Evolutionary conservation across 495 filamentous ascomycete species (phyloP).

Genomic region (Neurospora cerealis): DNA sequence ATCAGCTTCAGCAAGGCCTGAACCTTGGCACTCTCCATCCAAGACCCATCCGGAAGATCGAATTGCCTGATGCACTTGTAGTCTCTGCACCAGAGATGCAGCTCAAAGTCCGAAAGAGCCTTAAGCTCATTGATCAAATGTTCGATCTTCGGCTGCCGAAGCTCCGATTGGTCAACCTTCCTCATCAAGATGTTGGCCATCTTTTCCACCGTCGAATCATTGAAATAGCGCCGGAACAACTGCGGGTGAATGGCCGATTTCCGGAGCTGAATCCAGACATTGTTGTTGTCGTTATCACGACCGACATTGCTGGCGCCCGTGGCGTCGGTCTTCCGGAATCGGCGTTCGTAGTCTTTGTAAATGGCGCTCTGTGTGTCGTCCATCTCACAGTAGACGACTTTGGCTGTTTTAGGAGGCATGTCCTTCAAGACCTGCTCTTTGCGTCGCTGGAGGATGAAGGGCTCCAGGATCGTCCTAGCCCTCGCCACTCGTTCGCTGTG

Average conservation of each 20-base stretch:
- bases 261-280: conserved; percentile 83
- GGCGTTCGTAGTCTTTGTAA: conserved; percentile 46
- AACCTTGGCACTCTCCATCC: conserved; percentile 92
- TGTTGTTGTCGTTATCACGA: conserved; percentile 41
- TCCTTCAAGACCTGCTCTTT: conserved; percentile 90
- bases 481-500: conserved; percentile 76
- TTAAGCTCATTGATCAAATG: conserved; percentile 65
- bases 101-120: conserved; percentile 67
- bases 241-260: conserved; percentile 91
- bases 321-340: conserved; percentile 36
- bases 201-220: conserved; percentile 57
- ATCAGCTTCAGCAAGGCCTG: conserved; percentile 65
- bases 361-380: conserved; percentile 57
- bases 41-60: conserved; percentile 61
- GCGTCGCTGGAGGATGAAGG: conserved; percentile 86
- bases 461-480: conserved; percentile 85
- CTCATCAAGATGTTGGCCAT: conserved; percentile 70
- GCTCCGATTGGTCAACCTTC: conserved; percentile 29
- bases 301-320: conserved; percentile 18
- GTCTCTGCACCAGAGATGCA: conserved; percentile 66
- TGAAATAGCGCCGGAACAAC: conserved; percentile 72
- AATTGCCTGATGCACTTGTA: conserved; percentile 63
- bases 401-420: conserved; percentile 69
- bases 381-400: conserved; percentile 71
- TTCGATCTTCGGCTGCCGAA: conserved; percentile 44